Percentiles rank a stretch among this genome's conserved stretches.
Evolutionary conservation across 495 filamentous ascomycete genomes (phyloP).

Genomic region (Aspergillus avenaceus): DNA sequence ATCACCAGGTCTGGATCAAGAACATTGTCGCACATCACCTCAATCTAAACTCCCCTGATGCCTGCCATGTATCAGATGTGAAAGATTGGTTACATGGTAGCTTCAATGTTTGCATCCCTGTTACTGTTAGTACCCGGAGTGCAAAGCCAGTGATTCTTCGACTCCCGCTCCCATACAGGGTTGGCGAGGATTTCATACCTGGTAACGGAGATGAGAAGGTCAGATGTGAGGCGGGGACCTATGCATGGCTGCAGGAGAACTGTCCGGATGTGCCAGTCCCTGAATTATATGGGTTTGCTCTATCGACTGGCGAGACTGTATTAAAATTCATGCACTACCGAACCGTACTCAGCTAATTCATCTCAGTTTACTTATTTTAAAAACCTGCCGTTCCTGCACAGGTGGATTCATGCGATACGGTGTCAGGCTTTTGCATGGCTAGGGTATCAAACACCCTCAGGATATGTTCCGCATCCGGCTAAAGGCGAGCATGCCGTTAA

Average conservation of each 20-base stretch:
- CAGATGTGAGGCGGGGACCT: conserved; percentile 24
- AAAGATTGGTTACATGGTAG: conserved; percentile 29
- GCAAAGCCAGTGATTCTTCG: conserved; percentile 22
- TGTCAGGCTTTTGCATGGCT: conserved; percentile 17
- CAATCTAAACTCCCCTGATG: conserved; percentile 7
- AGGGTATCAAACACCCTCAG: conserved; percentile 19
- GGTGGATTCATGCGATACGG: conserved; percentile 18
- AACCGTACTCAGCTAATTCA: conserved; percentile 3
- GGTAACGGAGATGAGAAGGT: conserved; percentile 33
- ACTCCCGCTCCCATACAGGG: conserved; percentile 29
- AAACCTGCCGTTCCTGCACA: conserved; percentile 21
- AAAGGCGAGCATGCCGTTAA: conserved; percentile 2
- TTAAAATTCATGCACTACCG: neutral
- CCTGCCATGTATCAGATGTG: conserved; percentile 15
- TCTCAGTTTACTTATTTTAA: conserved; percentile 26
- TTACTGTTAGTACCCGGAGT: conserved; percentile 11
- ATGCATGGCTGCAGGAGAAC: conserved; percentile 28
- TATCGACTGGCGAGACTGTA: conserved; percentile 27
- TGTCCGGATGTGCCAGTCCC: conserved; percentile 30
- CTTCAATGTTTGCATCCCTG: conserved; percentile 33
- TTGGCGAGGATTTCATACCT: conserved; percentile 25
- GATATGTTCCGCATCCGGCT: conserved; percentile 17
- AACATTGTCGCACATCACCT: conserved; percentile 21
- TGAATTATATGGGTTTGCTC: conserved; percentile 30
- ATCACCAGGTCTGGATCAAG: conserved; percentile 4